Evolutionary conservation across 2,329 filamentous ascomycete species (phyloP), one percentile per base, ranked within the genome.

Genomic region (Exserohilum rostratum): DNA sequence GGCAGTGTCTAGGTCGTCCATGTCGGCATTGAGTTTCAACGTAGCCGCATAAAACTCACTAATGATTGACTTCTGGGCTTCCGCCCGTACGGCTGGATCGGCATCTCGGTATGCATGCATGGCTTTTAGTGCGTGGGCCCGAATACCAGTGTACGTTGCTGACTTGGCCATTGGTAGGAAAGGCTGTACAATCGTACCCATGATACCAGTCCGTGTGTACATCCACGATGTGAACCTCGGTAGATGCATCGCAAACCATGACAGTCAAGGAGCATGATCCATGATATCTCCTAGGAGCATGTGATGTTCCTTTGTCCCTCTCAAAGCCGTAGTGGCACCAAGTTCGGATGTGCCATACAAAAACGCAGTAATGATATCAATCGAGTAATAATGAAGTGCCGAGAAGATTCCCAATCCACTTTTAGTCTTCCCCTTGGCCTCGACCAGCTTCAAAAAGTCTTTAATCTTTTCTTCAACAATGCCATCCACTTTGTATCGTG

Each of bases 361-460:
- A 44, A 84, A 83, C 4, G 76, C 72, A 0, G 82, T 83, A 55
- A 84, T 83, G 45, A 71, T 77, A 63, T 85, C 82, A 11, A 85
- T 70, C 10, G 79, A 79, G 65, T 79, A 84, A 64, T 80, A 84
- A 65, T 84, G 82, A 18, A 84, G 67, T 46, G 73, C 80, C 2
- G 64, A 64, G 57, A 83, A 83, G 27, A 82, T 79, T 55, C 84
- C 79, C 3, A 71, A 67, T 2, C 57, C 55, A 0, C 69, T 66
- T 3, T 68, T 62, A 15, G 78, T n/a, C 2, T 20, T 20, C 0
- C 15, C 11, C 5, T 46, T 71, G 3, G 45, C 47, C 46, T 79
- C 71, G 15, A 83, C 46, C 9, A 83, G 62, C 0, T 72, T 38
- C 50, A 83, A 50, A 52, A 75, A 83, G 9, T 73, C 22, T 46